Evolutionary conservation across 306 rosid species (phyloP), one percentile per base, ranked within the genome.

Genomic region (Sphenostylis stenocarpa): DNA sequence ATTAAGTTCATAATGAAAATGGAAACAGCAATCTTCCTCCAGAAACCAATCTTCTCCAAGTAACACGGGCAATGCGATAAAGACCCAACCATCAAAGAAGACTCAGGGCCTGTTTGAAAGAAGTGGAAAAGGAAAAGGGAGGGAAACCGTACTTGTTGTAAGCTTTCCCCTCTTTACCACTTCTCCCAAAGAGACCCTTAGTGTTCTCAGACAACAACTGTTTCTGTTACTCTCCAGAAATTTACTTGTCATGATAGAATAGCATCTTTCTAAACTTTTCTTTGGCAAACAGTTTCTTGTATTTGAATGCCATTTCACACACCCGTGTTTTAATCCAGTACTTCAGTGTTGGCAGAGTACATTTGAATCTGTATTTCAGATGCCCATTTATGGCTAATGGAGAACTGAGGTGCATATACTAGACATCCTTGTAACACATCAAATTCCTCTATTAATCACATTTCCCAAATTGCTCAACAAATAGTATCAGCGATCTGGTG

Each of bases 21-120:
- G 9, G 43, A 14, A 81, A 48, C 74, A 68, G 14, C 28, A 58
- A 31, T 68, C 58, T 31, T 68, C 58, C 47, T 48, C 58, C 31
- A 26, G 72, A 81, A 36, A 69, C 26, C 49, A 10, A 60, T 69
- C 73, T 52, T 81, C 61, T 38, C 62, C 62, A 28, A 73, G 26
- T 43, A 38, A 38, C 28, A 60, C 23, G 29, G 14, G 20, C 14
- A 49, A 31, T 26, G 81, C 19, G 6, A 60, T 49, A 61, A 75
- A 38, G 43, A 77, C 45, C 72, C 51, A 29, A 17, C 61, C 57
- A 70, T 39, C 62, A 31, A 62, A 81, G 85, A 76, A 76, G 63
- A 76, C 85, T 76, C 3, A 0, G 69, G 77, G 77, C 45, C 77
- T 75, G 85, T 75, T 81, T 81, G 85, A 81, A 75, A 81, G 71